phyloP scores from a whole-genome alignment of 768 basidiomycete species.

The Boletus barrowsii region DNA sequence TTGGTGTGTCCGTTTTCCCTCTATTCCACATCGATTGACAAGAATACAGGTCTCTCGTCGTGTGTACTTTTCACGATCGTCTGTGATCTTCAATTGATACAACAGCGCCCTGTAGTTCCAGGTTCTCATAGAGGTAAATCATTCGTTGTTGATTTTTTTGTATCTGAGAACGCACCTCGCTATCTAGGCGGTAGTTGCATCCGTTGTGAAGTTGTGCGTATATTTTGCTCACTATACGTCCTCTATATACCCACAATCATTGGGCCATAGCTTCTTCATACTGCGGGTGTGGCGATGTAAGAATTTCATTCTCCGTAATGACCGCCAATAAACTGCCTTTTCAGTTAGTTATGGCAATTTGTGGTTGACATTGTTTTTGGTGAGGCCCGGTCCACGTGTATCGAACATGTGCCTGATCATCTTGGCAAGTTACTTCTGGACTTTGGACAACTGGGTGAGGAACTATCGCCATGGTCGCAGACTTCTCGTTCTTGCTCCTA shows the following conservation, averaged over 20 bases:
- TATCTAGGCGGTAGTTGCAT: conserved; percentile 48
- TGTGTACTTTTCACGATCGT: conserved; percentile 28
- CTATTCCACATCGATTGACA: conserved; percentile 8
- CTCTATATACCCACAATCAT: background rate
- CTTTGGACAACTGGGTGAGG: conserved; percentile 49
- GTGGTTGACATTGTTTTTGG: conserved; percentile 43
- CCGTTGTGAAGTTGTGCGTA: conserved; percentile 54
- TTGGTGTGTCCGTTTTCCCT: conserved; percentile 31
- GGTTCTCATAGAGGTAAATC: conserved; percentile 36
- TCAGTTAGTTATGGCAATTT: conserved; percentile 56
- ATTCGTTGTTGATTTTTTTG: background rate
- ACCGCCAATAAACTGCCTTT: background rate
- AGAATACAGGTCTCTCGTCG: conserved; percentile 46
- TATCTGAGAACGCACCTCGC: conserved; percentile 1
- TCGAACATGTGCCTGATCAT: background rate
- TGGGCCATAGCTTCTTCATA: conserved; percentile 45
- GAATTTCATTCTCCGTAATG: conserved; percentile 12
- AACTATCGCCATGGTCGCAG: background rate
- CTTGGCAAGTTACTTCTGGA: conserved; percentile 43
- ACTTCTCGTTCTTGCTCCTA: background rate
- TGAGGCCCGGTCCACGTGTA: conserved; percentile 26
- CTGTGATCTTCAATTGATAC: conserved; percentile 1
- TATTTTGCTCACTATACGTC: background rate
- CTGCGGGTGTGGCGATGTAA: conserved; percentile 64
- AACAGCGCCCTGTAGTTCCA: conserved; percentile 36